Percentiles rank a stretch among this genome's conserved stretches.
phyloP scores from a whole-genome alignment of 495 filamentous ascomycete genomes.

The Penicillium dipodomyicola region DNA sequence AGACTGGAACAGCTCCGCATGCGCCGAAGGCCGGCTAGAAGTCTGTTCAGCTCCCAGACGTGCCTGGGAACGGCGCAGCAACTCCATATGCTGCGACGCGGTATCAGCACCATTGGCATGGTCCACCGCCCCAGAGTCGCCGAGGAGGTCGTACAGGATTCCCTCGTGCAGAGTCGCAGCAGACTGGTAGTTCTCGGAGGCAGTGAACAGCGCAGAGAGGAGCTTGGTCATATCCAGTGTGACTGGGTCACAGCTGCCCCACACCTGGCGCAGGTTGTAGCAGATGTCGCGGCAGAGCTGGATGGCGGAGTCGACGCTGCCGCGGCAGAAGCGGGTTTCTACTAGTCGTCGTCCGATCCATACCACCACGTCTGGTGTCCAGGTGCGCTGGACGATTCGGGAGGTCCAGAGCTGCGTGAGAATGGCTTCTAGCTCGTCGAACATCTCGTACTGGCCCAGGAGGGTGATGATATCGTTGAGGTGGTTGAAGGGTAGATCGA shows the following conservation, averaged over 20 bases:
- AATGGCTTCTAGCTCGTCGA: slow-evolving; percentile 56
- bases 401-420: slow-evolving; percentile 61
- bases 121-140: slow-evolving; percentile 42
- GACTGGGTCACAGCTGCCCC: slow-evolving; percentile 52
- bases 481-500: slow-evolving; percentile 50
- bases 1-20: slow-evolving; percentile 30
- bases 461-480: slow-evolving; percentile 55
- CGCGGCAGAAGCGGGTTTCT: slow-evolving; percentile 53
- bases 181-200: slow-evolving; percentile 47
- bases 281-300: slow-evolving; percentile 58
- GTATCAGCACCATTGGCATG: slow-evolving; percentile 34
- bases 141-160: slow-evolving; percentile 48
- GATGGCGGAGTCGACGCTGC: slow-evolving; percentile 44
- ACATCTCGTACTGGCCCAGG: slow-evolving; percentile 58
- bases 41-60: slow-evolving; percentile 29
- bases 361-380: slow-evolving; percentile 53
- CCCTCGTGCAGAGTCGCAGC: slow-evolving; percentile 55
- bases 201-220: slow-evolving; percentile 53
- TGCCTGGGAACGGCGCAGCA: slow-evolving; percentile 47
- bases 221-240: slow-evolving; percentile 56
- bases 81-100: slow-evolving; percentile 47
- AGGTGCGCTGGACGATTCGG: slow-evolving; percentile 57
- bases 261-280: slow-evolving; percentile 61
- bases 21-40: slow-evolving; percentile 20
- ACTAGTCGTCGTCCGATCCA: slow-evolving; percentile 57